phyloP scores from a whole-genome alignment of 305 asterid species.

The Ilex paraguariensis region DNA sequence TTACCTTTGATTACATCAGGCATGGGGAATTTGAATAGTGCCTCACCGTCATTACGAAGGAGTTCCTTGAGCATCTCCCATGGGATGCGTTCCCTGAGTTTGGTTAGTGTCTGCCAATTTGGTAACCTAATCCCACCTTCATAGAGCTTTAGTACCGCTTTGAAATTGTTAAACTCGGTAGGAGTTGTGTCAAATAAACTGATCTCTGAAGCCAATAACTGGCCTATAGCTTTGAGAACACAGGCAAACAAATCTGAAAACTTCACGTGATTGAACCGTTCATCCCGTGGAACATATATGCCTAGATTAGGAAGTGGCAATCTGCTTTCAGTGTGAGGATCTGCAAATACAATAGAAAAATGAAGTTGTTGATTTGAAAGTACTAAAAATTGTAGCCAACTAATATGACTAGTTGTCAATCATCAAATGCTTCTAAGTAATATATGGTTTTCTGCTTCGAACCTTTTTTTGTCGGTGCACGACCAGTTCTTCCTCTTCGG shows the following conservation, averaged over 20 bases:
- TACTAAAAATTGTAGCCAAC: not conserved
- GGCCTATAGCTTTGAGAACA: constrained; percentile 58
- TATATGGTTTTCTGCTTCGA: not conserved
- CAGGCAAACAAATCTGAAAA: constrained; percentile 76
- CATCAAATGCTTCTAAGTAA: not conserved
- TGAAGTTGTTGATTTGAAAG: not conserved
- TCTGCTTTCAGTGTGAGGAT: constrained; percentile 51
- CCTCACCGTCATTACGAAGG: constrained; percentile 48
- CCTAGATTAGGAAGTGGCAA: constrained; percentile 42
- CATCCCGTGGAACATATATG: constrained; percentile 75
- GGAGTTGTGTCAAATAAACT: constrained; percentile 53
- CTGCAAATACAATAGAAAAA: constrained; percentile 26
- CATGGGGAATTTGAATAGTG: constrained; percentile 32
- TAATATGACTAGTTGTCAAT: too few species aligned
- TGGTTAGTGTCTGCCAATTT: constrained; percentile 15
- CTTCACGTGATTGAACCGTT: constrained; percentile 57
- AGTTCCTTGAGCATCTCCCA: constrained; percentile 50
- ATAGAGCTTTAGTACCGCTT: constrained; percentile 42
- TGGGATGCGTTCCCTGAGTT: constrained; percentile 32
- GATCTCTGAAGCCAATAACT: constrained; percentile 59
- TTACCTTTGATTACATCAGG: constrained; percentile 53
- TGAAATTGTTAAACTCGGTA: constrained; percentile 71
- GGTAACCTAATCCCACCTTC: constrained; percentile 41
- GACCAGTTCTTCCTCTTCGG: constrained; percentile 73
- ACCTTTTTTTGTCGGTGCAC: constrained; percentile 59